These are phyloP conservation scores for Adenanthera pavonina DNA, from an alignment of 306 rosid species.

Conservation along the genomic window DNA sequence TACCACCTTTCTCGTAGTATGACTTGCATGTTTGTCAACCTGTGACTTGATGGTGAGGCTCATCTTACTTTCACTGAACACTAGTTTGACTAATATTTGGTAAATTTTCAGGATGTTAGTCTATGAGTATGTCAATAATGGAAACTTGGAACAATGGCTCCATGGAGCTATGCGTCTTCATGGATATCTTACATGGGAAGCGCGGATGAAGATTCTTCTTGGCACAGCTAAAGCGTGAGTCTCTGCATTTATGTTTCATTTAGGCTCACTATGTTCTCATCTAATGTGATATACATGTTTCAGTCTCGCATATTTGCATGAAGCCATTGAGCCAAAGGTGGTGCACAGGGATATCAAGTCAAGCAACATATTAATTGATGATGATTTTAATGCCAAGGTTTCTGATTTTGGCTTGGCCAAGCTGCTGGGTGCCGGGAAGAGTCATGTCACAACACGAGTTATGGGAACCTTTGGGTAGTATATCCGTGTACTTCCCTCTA, in stretches of 20 bases:
- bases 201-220: slow-evolving; percentile 84
- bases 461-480: slow-evolving; percentile 98
- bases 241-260: slow-evolving; percentile 29
- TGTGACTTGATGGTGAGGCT: slow-evolving; percentile 21
- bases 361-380: slow-evolving; percentile 90
- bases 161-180: slow-evolving; percentile 97
- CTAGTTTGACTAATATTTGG: neutral
- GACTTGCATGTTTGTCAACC: neutral
- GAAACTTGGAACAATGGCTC: slow-evolving; percentile 97
- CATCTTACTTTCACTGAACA: neutral
- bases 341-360: slow-evolving; percentile 91
- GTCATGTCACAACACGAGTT: slow-evolving; percentile 93
- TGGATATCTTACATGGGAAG: slow-evolving; percentile 98
- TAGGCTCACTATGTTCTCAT: slow-evolving; percentile 29
- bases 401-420: slow-evolving; percentile 96
- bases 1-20: neutral
- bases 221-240: slow-evolving; percentile 99
- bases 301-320: slow-evolving; percentile 92
- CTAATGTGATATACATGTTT: slow-evolving; percentile 45
- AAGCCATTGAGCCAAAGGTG: slow-evolving; percentile 96
- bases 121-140: slow-evolving; percentile 91
- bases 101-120: slow-evolving; percentile 74
- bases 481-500: slow-evolving; percentile 19
- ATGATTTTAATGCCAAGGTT: slow-evolving; percentile 91
- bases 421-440: slow-evolving; percentile 87